phyloP scores from a whole-genome alignment of 2,329 filamentous ascomycete species.

The Colletotrichum sp. region DNA sequence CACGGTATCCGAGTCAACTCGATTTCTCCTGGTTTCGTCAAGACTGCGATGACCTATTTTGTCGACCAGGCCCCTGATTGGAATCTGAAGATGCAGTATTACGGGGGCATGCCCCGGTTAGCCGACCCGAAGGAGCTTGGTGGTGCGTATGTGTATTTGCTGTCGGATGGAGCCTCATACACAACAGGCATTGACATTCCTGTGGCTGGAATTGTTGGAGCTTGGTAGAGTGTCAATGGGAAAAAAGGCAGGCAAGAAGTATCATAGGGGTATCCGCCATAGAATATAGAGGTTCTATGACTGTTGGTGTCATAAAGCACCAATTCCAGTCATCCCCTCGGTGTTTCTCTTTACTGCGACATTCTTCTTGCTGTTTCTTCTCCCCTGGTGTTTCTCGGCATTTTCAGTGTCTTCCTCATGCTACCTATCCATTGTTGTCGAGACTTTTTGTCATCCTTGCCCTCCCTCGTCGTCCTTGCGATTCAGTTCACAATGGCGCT shows the following conservation, averaged over 20 bases:
- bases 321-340: no score
- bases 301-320: neutral
- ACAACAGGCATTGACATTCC: slow-evolving; percentile 56
- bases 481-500: no score
- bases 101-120: slow-evolving; percentile 60
- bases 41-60: slow-evolving; percentile 53
- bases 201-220: slow-evolving; percentile 38
- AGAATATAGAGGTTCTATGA: neutral
- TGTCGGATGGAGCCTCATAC: slow-evolving; percentile 55
- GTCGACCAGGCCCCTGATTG: slow-evolving; percentile 58
- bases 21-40: slow-evolving; percentile 48
- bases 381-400: no score
- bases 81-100: slow-evolving; percentile 62
- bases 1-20: slow-evolving; percentile 51
- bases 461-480: no score
- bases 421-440: no score
- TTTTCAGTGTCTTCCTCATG: no score
- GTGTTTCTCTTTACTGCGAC: no score
- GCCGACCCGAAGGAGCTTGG: slow-evolving; percentile 58
- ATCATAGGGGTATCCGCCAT: neutral
- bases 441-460: no score
- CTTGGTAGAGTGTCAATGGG: neutral
- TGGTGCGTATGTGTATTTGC: slow-evolving; percentile 60
- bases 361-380: no score
- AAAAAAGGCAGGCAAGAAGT: neutral